A percentile compares a stretch with the other conserved stretches of the same genome.
Evolutionary conservation across 2,329 filamentous ascomycete species (phyloP).

Genomic region (Stagonosporopsis cucurbitacearum): DNA sequence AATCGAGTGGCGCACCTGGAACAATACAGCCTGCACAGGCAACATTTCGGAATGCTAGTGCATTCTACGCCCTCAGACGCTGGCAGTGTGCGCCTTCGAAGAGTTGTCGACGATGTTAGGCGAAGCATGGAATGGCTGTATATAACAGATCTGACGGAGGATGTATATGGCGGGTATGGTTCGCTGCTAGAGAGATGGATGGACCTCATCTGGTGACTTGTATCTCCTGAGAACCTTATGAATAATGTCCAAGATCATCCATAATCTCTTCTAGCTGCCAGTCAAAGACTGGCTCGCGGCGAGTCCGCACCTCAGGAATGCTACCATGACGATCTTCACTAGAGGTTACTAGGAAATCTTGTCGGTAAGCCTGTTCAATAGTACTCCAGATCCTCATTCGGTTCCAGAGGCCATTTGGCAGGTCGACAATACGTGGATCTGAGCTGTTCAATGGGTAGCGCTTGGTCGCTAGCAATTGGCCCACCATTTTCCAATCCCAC

Average conservation of each 20-base stretch:
- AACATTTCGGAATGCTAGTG: constrained; percentile 28
- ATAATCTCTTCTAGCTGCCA: constrained; percentile 17
- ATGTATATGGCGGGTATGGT: constrained; percentile 27
- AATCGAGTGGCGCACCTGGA: constrained; percentile 13
- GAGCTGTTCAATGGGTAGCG: constrained; percentile 18
- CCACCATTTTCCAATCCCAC: constrained; percentile 29
- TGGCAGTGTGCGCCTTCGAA: constrained; percentile 25
- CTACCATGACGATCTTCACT: neutral
- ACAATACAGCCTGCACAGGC: constrained; percentile 16
- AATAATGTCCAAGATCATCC: constrained; percentile 16
- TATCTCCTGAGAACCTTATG: neutral
- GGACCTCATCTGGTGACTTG: constrained; percentile 17
- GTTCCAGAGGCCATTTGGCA: constrained; percentile 35
- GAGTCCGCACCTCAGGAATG: neutral
- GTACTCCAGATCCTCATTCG: constrained; percentile 37
- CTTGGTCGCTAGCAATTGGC: constrained; percentile 24
- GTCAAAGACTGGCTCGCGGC: constrained; percentile 8
- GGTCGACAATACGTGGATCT: constrained; percentile 18
- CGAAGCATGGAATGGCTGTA: constrained; percentile 33
- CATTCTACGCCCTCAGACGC: constrained; percentile 25
- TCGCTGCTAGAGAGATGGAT: constrained; percentile 31
- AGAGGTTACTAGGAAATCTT: neutral
- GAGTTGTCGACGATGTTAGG: constrained; percentile 28
- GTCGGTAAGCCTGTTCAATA: constrained; percentile 22
- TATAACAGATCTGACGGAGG: constrained; percentile 28